Evolutionary conservation across 495 filamentous ascomycete genomes (phyloP), one percentile per base, ranked within the genome.

Genomic region (Trichoderma erinaceum): DNA sequence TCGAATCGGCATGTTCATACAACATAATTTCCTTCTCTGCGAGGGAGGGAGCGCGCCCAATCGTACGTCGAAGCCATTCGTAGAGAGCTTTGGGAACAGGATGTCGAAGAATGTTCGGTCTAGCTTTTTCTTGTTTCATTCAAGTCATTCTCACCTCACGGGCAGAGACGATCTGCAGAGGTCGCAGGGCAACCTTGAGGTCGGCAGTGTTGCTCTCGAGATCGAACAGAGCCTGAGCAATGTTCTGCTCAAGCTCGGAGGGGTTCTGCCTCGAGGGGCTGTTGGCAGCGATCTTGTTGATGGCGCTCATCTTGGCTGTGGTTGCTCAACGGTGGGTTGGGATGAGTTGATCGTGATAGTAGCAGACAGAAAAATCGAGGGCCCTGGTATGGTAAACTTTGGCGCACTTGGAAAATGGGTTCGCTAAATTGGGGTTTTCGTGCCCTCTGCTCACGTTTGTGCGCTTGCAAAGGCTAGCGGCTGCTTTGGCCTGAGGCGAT

Each of bases 201-300:
- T 99, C 95, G 77, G 91, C 82, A 77, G 93, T 96, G 87, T 96
- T 97, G 84, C 87, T 91, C 90, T 99, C 95, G 78, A 99, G 89
- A 74, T 99, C 95, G 84, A 89, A 96, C 70, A 99, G 90, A 83
- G 94, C 95, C 81, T 87, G 88, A 78, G 95, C 93, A 78, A 99
- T 95, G 83, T 80, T 90, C 77, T 84, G 88, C 90, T 99, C 95
- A 73, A 97, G 86, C 87, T 99, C 95, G 69, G 92, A 95, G 71
- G 95, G 95, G 80, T 87, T 92, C 79, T 89, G 85, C 84, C 93
- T 88, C 78, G 93, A 97, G 61, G 93, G 90, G 86, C 92, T 96
- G 87, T 92, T 98, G 74, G 88, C 81, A 78, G 94, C 93, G 81
- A 99, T 98, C 92, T 98, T 98, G 89, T 94, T 94, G 80, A 95